phyloP scores from a whole-genome alignment of 176 grass and related monocot species.

The Oryza meridionalis region DNA sequence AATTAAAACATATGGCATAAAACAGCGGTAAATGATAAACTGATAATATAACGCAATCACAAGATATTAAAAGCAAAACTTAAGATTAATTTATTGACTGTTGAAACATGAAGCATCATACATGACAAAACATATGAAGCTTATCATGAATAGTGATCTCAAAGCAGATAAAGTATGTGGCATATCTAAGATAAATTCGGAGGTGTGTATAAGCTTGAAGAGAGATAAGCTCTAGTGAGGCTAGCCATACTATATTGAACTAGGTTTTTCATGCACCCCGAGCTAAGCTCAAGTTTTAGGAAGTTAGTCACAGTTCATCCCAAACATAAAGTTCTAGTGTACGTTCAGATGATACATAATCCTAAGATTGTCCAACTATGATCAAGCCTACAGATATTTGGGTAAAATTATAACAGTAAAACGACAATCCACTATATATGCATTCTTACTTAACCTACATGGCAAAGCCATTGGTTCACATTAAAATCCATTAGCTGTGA shows the following conservation, averaged over 20 bases:
- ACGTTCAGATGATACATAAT: not conserved
- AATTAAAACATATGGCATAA: slow-evolving; percentile 21
- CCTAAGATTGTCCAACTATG: slow-evolving; percentile 9
- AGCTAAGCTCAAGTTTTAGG: not conserved
- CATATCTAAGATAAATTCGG: slow-evolving; percentile 1
- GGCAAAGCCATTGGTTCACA: slow-evolving; percentile 8
- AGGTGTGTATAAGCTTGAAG: not conserved
- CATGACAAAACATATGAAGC: not conserved
- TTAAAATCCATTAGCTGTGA: not conserved
- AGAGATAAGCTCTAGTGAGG: slow-evolving; percentile 10
- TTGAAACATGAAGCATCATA: not conserved
- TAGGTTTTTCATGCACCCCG: not conserved
- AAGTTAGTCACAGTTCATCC: not conserved
- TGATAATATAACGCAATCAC: slow-evolving; percentile 21
- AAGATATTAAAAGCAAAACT: slow-evolving; percentile 24
- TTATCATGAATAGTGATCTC: not conserved
- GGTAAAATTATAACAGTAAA: not conserved
- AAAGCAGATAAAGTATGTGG: slow-evolving; percentile 8
- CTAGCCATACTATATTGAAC: not conserved
- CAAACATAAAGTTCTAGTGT: slow-evolving; percentile 16
- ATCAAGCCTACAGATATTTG: not conserved
- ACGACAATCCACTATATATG: not conserved
- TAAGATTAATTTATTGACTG: not conserved
- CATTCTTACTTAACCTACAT: not conserved
- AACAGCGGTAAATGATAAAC: slow-evolving; percentile 17